Evolutionary conservation across 2,329 filamentous ascomycete genomes (phyloP).

Genomic region (Parascedosporium putredinis): DNA sequence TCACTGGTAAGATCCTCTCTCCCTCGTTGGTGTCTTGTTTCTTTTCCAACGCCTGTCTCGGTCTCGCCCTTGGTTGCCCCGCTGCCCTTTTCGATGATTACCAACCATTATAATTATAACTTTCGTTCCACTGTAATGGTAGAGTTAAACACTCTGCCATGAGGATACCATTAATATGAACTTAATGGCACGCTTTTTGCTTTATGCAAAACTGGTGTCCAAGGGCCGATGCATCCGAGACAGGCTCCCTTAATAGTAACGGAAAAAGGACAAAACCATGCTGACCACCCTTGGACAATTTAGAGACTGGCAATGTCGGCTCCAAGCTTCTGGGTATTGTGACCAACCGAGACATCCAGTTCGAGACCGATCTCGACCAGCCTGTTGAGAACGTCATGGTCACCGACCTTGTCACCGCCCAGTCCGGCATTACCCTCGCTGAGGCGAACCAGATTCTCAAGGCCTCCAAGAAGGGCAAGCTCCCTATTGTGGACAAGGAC

Average conservation of each 20-base stretch:
- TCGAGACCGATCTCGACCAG: slow-evolving; percentile 65
- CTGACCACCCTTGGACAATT: not conserved
- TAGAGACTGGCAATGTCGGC: slow-evolving; percentile 84
- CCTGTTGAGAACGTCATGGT: slow-evolving; percentile 89
- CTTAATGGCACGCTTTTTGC: slow-evolving; percentile 29
- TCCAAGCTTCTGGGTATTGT: slow-evolving; percentile 97
- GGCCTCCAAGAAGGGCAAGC: slow-evolving; percentile 96
- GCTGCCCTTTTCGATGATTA: slow-evolving; percentile 60
- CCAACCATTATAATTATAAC: slow-evolving; percentile 74
- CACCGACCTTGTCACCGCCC: slow-evolving; percentile 82
- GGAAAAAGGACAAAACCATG: no score
- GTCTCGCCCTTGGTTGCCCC: slow-evolving; percentile 10
- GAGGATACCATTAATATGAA: slow-evolving; percentile 48
- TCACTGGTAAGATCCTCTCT: slow-evolving; percentile 68
- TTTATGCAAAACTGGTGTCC: not conserved
- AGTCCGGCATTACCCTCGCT: slow-evolving; percentile 66
- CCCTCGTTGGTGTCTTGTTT: no score
- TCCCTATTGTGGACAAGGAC: slow-evolving; percentile 77
- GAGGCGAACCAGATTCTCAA: slow-evolving; percentile 92
- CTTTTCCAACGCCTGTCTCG: slow-evolving; percentile 11
- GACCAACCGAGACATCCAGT: slow-evolving; percentile 96
- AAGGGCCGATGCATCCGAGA: not conserved
- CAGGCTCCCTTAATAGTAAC: slow-evolving; percentile 10
- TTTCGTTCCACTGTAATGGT: slow-evolving; percentile 99
- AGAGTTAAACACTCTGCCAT: slow-evolving; percentile 60